phyloP scores from a whole-genome alignment of 352 stramenopile genomes.

The Pythium plurisporium region DNA sequence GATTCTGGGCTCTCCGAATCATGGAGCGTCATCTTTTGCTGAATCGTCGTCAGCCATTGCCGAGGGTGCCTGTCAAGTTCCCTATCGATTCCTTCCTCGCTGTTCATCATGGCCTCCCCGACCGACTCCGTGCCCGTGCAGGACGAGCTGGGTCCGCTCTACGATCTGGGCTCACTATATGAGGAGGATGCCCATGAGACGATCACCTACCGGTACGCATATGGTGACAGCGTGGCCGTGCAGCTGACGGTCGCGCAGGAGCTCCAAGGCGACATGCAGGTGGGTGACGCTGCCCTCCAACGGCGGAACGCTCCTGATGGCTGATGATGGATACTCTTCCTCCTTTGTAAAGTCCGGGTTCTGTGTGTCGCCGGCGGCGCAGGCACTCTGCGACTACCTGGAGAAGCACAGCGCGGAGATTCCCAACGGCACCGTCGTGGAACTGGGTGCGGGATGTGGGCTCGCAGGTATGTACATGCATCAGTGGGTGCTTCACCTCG shows the following conservation, averaged over 20 bases:
- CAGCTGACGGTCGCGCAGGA: slow-evolving; percentile 71
- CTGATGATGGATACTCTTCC: background rate
- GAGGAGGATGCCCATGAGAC: slow-evolving; percentile 33
- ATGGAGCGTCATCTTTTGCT: slow-evolving; percentile 2
- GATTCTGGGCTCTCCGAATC: no score
- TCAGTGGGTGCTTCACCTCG: no score
- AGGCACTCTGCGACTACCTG: slow-evolving; percentile 64
- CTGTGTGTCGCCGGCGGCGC: slow-evolving; percentile 66
- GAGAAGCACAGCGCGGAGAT: slow-evolving; percentile 40
- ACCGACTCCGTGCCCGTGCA: slow-evolving; percentile 10
- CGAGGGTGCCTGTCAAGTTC: background rate
- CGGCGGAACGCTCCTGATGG: slow-evolving; percentile 2
- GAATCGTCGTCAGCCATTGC: slow-evolving; percentile 6
- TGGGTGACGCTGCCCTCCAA: no score
- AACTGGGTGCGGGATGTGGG: slow-evolving; percentile 63
- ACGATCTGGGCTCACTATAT: slow-evolving; percentile 16
- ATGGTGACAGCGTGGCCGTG: slow-evolving; percentile 53
- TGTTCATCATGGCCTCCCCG: slow-evolving; percentile 6
- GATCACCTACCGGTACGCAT: slow-evolving; percentile 61
- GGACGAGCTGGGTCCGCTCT: slow-evolving; percentile 17
- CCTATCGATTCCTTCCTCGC: slow-evolving; percentile 3
- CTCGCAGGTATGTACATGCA: slow-evolving; percentile 43
- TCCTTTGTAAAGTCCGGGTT: slow-evolving; percentile 38
- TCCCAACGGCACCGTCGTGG: slow-evolving; percentile 52
- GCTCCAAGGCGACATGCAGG: slow-evolving; percentile 41